Conservation (phyloP, 805 yeast genomes). For the Lipomyces chichibuensis region DNA sequence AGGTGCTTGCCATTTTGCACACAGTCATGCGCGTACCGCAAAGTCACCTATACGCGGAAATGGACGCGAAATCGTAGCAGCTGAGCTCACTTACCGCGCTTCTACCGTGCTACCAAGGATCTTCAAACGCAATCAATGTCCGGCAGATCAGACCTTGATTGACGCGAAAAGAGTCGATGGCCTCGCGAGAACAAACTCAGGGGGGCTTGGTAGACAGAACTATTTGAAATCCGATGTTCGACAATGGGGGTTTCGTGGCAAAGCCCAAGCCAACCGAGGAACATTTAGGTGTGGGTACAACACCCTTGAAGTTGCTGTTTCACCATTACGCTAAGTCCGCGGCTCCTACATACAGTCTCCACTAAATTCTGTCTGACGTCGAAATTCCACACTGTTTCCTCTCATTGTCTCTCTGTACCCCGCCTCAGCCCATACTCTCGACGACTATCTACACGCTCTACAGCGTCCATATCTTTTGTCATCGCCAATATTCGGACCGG, state of each 20-base stretch:
- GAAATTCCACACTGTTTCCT: neutral
- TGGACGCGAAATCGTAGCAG: neutral
- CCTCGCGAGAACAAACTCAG: neutral
- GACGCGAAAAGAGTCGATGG: neutral
- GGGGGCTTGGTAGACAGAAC: neutral
- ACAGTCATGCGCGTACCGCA: neutral
- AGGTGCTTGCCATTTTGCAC: conserved; percentile 8
- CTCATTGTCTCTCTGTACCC: neutral
- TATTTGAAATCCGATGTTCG: neutral
- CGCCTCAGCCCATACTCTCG: neutral
- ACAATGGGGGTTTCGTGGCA: neutral
- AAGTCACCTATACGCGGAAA: neutral
- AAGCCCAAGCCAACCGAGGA: neutral
- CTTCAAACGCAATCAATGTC: neutral
- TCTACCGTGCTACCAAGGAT: neutral
- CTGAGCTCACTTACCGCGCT: neutral
- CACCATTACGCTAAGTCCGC: neutral
- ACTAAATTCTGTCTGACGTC: neutral
- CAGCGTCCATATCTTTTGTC: conserved; percentile 11
- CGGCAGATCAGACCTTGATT: neutral
- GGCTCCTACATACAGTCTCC: neutral
- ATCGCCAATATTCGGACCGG: conserved; percentile 35
- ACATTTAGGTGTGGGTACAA: neutral
- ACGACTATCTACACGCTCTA: neutral
- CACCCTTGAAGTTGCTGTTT: neutral